A percentile compares a stretch with the other conserved stretches of the same genome.
Conservation (phyloP, 305 asterid species). For the Solanum hybrid region DNA sequence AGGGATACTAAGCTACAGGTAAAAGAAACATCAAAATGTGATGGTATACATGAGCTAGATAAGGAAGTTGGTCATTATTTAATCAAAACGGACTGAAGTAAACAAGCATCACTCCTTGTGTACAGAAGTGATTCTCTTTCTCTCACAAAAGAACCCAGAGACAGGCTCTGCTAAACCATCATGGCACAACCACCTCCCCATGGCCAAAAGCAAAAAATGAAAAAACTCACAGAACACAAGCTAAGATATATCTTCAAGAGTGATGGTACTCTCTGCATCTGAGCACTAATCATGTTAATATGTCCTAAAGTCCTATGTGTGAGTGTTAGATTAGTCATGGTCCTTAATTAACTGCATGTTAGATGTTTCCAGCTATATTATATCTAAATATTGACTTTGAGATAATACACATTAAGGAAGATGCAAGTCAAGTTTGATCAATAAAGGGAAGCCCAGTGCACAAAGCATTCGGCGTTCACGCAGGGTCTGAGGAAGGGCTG, state of each 20-base stretch:
- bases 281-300: neutral
- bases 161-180: neutral
- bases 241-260: neutral
- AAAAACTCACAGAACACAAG: neutral
- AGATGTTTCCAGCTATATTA: neutral
- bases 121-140: neutral
- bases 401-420: neutral
- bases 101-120: neutral
- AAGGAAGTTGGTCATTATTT: neutral
- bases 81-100: neutral
- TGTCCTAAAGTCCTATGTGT: neutral
- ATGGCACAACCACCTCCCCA: neutral
- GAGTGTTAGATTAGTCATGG: neutral
- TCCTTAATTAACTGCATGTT: neutral
- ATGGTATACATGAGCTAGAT: neutral
- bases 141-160: neutral
- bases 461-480: neutral
- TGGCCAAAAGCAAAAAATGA: neutral
- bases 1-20: slow-evolving; percentile 92
- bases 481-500: neutral
- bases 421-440: neutral
- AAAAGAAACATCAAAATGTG: neutral
- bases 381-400: neutral
- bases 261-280: neutral
- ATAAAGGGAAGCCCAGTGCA: neutral